phyloP scores from a whole-genome alignment of 306 rosid genomes.

The Cicer judaicum region DNA sequence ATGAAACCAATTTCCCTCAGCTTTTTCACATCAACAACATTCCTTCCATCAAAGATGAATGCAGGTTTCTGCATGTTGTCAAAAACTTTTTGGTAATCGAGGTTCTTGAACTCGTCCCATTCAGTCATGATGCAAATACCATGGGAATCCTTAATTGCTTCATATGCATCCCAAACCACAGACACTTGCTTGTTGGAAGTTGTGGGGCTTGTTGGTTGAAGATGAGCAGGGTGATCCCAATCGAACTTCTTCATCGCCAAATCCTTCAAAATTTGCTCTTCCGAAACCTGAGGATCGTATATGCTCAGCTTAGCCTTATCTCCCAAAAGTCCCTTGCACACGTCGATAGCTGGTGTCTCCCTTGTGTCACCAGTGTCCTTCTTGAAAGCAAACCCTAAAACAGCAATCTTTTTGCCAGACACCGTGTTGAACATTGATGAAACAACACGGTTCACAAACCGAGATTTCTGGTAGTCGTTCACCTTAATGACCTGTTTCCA shows the following conservation, averaged over 20 bases:
- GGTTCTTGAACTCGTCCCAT: conserved; percentile 83
- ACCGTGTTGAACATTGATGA: conserved; percentile 91
- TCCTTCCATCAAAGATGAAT: conserved; percentile 80
- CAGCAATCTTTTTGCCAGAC: conserved; percentile 75
- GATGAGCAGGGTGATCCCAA: conserved; percentile 90
- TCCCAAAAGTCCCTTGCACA: conserved; percentile 79
- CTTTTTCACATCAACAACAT: conserved; percentile 63
- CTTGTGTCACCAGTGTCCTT: conserved; percentile 91
- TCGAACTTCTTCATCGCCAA: conserved; percentile 84
- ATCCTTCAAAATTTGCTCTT: conserved; percentile 75
- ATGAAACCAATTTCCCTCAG: conserved; percentile 83
- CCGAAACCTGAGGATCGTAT: conserved; percentile 79
- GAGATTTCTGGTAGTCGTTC: conserved; percentile 86
- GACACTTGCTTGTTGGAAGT: conserved; percentile 63
- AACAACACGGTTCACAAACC: conserved; percentile 82
- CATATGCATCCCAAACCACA: conserved; percentile 71
- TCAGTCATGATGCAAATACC: conserved; percentile 76
- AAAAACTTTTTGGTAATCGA: conserved; percentile 68
- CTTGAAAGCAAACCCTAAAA: conserved; percentile 88
- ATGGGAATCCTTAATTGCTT: conserved; percentile 78
- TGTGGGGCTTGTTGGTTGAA: conserved; percentile 77
- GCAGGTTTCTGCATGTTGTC: conserved; percentile 88
- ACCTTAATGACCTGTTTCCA: conserved; percentile 95
- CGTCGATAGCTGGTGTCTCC: conserved; percentile 91
- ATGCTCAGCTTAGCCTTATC: conserved; percentile 83